Evolutionary conservation across 495 filamentous ascomycete species (phyloP).

Genomic region (Neurospora sp.): DNA sequence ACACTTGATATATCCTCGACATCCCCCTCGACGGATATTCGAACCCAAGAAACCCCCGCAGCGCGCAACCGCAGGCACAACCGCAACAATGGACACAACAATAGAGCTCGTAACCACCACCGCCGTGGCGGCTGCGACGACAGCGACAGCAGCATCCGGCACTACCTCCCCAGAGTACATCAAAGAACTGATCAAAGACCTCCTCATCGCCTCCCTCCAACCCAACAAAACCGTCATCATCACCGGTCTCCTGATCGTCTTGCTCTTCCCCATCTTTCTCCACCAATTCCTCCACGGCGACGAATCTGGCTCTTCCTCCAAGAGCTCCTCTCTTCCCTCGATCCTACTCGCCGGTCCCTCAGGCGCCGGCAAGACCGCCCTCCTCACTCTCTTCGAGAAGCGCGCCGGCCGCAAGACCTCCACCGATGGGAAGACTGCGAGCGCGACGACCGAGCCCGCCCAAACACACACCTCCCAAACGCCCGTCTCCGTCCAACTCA

Average conservation of each 20-base stretch:
- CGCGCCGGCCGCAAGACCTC: slow-evolving; percentile 19
- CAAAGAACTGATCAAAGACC: slow-evolving; percentile 15
- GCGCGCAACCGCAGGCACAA: background rate
- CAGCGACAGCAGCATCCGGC: background rate
- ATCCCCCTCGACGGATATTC: background rate
- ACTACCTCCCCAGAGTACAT: slow-evolving; percentile 3
- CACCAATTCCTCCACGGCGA: slow-evolving; percentile 51
- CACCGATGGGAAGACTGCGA: background rate
- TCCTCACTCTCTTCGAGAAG: slow-evolving; percentile 56
- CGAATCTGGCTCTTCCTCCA: slow-evolving; percentile 39
- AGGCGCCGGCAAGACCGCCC: slow-evolving; percentile 78
- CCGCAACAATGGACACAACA: background rate
- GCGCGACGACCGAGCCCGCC: background rate
- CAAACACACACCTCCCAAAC: slow-evolving; percentile 68
- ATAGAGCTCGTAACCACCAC: slow-evolving; percentile 1
- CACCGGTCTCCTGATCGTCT: slow-evolving; percentile 56
- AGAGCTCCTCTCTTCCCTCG: slow-evolving; percentile 60
- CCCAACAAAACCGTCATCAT: slow-evolving; percentile 48
- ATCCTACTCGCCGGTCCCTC: slow-evolving; percentile 81
- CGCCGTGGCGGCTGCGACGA: slow-evolving; percentile 9
- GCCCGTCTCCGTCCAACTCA: slow-evolving; percentile 60
- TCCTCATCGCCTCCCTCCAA: slow-evolving; percentile 36
- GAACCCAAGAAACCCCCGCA: too few species aligned
- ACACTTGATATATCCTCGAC: background rate
- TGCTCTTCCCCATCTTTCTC: slow-evolving; percentile 66